Base-by-base conservation (phyloP, 2,329 filamentous ascomycete species). In the Arthrobotrys sphaeroides region DNA sequence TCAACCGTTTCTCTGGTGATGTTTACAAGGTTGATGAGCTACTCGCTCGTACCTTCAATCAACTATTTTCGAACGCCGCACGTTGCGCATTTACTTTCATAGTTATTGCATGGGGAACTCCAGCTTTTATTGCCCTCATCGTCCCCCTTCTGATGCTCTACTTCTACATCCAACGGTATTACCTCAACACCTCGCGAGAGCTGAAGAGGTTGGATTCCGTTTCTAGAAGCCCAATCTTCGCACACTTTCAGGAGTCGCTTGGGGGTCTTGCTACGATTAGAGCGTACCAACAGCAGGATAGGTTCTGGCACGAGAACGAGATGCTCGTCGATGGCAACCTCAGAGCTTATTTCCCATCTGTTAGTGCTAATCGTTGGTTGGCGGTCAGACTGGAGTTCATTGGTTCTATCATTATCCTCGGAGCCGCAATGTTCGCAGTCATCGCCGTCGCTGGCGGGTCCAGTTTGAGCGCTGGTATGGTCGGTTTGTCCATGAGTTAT, bases 191-290 rank as follows among this genome's bases (percentile, higher is more conserved):
- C 12, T 99, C 95, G 73, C 91, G 96, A 77, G 96, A 99, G 84
- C 87, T 99, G 78, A 99, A 99, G 86, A 88, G 95, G 78, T 86
- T 99, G 73, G 95, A 99, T 83, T 97, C 94, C 82, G 91, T 98
- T 79, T 97, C 91, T 82, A 90, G 93, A 80, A 97, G 94, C 82
- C 96, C 96, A 24, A 96, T 99, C 80, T 99, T 94, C 82, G 95
- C 95, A 5, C 96, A 99, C 83, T 99, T 99, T 84, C 95, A 99
- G 82, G 96, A 99, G 84, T 96, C 93, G 1, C 88, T 99, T 7
- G 94, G 93, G 77, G 95, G 95, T 45, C 91, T 97, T 81, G 92
- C 92, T 74, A 99, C 95, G 9, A 98, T 99, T 81, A 91, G 96
- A 78, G 96, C 95, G 36, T 99, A 96, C 84, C 88, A 90, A 77